phyloP scores from a whole-genome alignment of 352 stramenopile species.

The Phytophthora citrophthora region DNA sequence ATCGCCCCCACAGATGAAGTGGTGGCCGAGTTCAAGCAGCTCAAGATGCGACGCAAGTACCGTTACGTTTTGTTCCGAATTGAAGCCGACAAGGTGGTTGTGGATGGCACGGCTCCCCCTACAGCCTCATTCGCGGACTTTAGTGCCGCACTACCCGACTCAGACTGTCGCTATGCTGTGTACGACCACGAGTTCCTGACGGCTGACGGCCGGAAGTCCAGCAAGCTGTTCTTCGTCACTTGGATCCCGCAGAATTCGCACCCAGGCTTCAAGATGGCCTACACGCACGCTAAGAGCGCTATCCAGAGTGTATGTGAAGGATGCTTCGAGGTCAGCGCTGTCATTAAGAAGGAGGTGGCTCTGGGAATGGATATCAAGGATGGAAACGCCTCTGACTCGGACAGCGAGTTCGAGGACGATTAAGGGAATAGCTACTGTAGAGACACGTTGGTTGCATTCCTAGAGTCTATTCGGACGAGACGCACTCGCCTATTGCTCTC shows the following conservation, averaged over 20 bases:
- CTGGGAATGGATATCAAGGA: constrained; percentile 65
- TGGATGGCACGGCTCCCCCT: constrained; percentile 62
- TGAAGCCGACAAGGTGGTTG: constrained; percentile 69
- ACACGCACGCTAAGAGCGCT: constrained; percentile 87
- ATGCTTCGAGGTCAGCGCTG: constrained; percentile 80
- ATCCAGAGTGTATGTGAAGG: constrained; percentile 81
- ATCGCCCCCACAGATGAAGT: constrained; percentile 73
- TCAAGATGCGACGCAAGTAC: constrained; percentile 91
- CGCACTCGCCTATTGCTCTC: constrained; percentile 3
- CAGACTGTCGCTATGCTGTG: constrained; percentile 87
- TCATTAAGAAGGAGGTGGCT: constrained; percentile 77
- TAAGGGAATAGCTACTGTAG: constrained; percentile 17
- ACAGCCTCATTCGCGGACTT: constrained; percentile 64
- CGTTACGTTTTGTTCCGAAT: constrained; percentile 88
- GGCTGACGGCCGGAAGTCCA: constrained; percentile 82
- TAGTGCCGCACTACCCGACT: constrained; percentile 65
- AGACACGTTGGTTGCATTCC: constrained; percentile 11
- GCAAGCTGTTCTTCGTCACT: constrained; percentile 89
- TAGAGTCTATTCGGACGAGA: constrained; percentile 15
- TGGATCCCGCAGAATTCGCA: constrained; percentile 88
- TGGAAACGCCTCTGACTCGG: constrained; percentile 75
- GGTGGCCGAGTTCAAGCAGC: constrained; percentile 77
- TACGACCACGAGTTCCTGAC: constrained; percentile 88
- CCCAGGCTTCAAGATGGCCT: constrained; percentile 89
- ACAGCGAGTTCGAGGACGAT: constrained; percentile 87